These are phyloP conservation scores for Coemansia sp. DNA, from an alignment of 192 early-diverging fungal genomes.

Conservation along the genomic window DNA sequence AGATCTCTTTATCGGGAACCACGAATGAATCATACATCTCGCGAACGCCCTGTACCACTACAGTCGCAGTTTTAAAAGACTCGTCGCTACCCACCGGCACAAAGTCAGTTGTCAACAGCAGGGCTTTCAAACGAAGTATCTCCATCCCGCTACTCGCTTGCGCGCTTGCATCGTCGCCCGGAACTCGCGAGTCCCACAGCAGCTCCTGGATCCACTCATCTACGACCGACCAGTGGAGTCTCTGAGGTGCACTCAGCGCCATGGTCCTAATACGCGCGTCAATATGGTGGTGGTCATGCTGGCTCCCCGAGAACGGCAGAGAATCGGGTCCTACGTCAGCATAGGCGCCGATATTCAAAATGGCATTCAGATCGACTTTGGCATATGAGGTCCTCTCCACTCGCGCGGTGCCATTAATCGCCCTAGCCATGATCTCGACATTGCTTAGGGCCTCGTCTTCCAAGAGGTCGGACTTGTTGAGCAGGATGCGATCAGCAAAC, in stretches of 20 bases:
- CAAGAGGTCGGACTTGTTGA: slow-evolving; percentile 87
- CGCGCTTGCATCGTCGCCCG: slow-evolving; percentile 8
- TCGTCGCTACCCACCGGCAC: slow-evolving; percentile 30
- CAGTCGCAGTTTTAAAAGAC: slow-evolving; percentile 14
- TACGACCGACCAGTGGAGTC: slow-evolving; percentile 54
- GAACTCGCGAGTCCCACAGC: slow-evolving; percentile 62
- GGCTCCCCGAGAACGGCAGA: slow-evolving; percentile 18
- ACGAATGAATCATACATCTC: slow-evolving; percentile 61
- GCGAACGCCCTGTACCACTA: slow-evolving; percentile 65
- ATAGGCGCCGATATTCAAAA: slow-evolving; percentile 58
- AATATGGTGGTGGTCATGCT: slow-evolving; percentile 27
- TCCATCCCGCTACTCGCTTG: slow-evolving; percentile 26
- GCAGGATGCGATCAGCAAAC: slow-evolving; percentile 80
- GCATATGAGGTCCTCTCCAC: slow-evolving; percentile 14
- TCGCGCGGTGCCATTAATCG: slow-evolving; percentile 44
- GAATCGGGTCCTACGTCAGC: slow-evolving; percentile 14
- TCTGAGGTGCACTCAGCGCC: slow-evolving; percentile 52
- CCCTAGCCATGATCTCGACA: slow-evolving; percentile 40
- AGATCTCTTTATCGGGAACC: slow-evolving; percentile 13
- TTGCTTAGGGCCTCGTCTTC: slow-evolving; percentile 31
- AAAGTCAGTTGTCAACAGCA: slow-evolving; percentile 45
- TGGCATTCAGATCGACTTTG: slow-evolving; percentile 50
- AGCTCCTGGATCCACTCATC: slow-evolving; percentile 78
- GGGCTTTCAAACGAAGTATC: slow-evolving; percentile 62
- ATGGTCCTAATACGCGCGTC: slow-evolving; percentile 58